These are phyloP conservation scores for Sordaria brevicollis DNA, from an alignment of 495 filamentous ascomycete species.

Conservation along the genomic window DNA sequence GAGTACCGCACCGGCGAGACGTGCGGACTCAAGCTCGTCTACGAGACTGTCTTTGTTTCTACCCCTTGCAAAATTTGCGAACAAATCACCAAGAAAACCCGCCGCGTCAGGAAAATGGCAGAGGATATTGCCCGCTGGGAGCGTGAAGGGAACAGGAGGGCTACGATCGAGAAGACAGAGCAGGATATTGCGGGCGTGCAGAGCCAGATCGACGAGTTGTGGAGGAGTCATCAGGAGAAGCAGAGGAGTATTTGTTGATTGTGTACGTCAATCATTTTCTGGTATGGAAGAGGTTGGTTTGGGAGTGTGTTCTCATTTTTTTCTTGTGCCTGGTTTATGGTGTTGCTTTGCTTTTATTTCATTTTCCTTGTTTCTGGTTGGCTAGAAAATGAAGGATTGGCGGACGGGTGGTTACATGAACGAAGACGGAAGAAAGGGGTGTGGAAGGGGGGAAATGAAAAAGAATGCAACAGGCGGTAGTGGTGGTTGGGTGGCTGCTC, in stretches of 20 bases:
- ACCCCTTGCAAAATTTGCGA: conserved; percentile 77
- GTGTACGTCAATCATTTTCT: neutral
- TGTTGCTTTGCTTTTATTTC: neutral
- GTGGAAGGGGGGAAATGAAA: neutral
- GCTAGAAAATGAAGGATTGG: neutral
- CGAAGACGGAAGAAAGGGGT: neutral
- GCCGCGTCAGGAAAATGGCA: conserved; percentile 62
- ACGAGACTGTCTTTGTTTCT: conserved; percentile 48
- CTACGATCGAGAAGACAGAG: conserved; percentile 71
- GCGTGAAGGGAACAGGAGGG: conserved; percentile 57
- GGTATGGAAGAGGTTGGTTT: neutral
- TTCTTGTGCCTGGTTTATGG: neutral
- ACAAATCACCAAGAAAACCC: conserved; percentile 78
- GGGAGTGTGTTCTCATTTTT: neutral
- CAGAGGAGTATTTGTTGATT: conserved; percentile 6
- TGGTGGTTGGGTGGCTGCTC: neutral
- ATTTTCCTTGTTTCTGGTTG: neutral
- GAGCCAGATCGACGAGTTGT: conserved; percentile 50
- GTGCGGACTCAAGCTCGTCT: conserved; percentile 89
- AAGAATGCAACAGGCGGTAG: neutral
- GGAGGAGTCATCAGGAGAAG: conserved; percentile 36
- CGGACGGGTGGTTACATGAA: neutral
- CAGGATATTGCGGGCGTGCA: conserved; percentile 55
- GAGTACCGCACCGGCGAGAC: conserved; percentile 98
- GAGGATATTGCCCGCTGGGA: conserved; percentile 77